Evolutionary conservation across 345 rosid species (phyloP).

Genomic region (Brassica napus): DNA sequence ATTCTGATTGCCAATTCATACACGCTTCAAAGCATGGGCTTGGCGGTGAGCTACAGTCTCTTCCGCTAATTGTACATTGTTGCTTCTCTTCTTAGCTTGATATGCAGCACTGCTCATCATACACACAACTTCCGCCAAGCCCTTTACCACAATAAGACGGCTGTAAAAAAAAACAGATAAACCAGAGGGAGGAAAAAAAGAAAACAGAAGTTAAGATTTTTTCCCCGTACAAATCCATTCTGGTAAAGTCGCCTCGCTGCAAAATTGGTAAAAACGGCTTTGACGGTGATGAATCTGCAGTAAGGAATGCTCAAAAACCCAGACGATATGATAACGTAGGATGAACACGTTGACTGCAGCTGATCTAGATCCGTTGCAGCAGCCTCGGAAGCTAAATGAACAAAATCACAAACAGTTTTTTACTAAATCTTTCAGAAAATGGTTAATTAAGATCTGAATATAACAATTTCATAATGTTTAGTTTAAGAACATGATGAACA

Average conservation of each 20-base stretch:
- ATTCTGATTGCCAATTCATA: not conserved
- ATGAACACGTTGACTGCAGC: no score
- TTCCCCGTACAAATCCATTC: not conserved
- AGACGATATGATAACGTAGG: no score
- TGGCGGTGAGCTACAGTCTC: not conserved
- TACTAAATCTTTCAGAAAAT: no score
- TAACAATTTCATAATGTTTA: no score
- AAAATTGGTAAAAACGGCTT: not conserved
- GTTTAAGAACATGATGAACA: no score
- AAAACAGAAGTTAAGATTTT: not conserved
- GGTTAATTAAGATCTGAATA: no score
- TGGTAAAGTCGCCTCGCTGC: not conserved
- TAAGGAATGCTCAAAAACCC: not conserved
- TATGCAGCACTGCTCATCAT: not conserved
- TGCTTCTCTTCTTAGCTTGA: not conserved
- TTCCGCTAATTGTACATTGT: not conserved
- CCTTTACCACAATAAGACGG: not conserved
- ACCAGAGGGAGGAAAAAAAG: not conserved
- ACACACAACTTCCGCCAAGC: not conserved
- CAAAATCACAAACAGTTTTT: no score
- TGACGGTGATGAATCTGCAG: not conserved
- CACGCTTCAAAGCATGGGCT: not conserved
- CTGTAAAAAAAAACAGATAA: not conserved
- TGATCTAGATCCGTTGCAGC: not conserved
- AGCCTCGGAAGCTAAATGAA: not conserved